A percentile compares a stretch with the other conserved stretches of the same genome.
Conservation (phyloP, 2,329 filamentous ascomycete genomes). For the Fusarium stilboides region DNA sequence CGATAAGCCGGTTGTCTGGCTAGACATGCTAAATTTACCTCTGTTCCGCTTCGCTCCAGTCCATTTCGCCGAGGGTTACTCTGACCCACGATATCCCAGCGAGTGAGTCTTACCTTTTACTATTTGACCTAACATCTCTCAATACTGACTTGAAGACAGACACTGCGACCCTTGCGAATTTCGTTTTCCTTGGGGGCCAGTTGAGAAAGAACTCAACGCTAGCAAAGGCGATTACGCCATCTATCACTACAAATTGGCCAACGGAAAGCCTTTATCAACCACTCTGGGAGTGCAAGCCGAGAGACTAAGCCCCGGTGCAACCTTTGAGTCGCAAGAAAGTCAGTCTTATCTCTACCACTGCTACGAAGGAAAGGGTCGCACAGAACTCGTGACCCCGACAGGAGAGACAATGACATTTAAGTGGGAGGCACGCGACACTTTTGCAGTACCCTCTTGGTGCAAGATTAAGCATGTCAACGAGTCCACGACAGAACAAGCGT, state of each 20-base stretch:
- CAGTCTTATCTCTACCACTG: constrained; percentile 69
- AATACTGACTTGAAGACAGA: constrained; percentile 16
- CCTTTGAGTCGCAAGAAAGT: constrained; percentile 60
- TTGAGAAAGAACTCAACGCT: constrained; percentile 58
- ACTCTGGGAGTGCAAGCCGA: constrained; percentile 66
- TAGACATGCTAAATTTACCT: constrained; percentile 70
- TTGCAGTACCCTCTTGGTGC: constrained; percentile 68
- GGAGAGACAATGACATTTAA: constrained; percentile 54
- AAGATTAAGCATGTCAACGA: constrained; percentile 62
- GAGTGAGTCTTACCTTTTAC: constrained; percentile 44
- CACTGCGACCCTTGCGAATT: constrained; percentile 57
- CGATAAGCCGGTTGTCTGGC: constrained; percentile 68
- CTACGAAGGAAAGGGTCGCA: constrained; percentile 62
- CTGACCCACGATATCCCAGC: constrained; percentile 64
- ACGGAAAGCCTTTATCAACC: constrained; percentile 56
- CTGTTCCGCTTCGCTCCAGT: constrained; percentile 65
- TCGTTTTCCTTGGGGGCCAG: constrained; percentile 61
- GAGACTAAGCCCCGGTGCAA: constrained; percentile 58
- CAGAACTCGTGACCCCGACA: constrained; percentile 54
- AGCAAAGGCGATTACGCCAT: constrained; percentile 48
- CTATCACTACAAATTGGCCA: constrained; percentile 55
- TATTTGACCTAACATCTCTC: rapidly evolving
- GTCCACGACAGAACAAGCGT: constrained; percentile 48
- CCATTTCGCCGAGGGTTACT: constrained; percentile 69
- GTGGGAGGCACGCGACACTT: constrained; percentile 67